These are phyloP conservation scores for Dioscorea cayenensis DNA, from an alignment of 116 monocot species.

Conservation along the genomic window DNA sequence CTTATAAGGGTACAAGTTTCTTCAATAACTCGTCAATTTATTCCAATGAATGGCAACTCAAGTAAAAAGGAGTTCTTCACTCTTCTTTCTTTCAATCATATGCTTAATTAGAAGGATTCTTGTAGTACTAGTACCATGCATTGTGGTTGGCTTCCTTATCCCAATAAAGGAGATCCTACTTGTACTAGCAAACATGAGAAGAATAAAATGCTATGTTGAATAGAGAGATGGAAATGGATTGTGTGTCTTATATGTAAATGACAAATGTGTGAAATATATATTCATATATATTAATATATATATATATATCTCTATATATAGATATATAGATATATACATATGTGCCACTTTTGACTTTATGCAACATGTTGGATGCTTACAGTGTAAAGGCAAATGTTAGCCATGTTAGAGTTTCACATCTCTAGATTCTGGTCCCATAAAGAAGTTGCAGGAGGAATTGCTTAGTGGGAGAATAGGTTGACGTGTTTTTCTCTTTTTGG, in stretches of 20 bases:
- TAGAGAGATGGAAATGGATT: no score
- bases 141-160: not conserved
- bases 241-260: not conserved
- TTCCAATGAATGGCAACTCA: no score
- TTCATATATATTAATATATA: no score
- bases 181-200: not conserved
- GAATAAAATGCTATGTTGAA: not conserved
- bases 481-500: constrained; percentile 22
- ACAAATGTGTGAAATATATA: constrained; percentile 21
- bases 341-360: constrained; percentile 29
- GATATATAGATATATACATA: no score
- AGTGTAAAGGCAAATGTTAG: constrained; percentile 17
- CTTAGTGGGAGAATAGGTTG: constrained; percentile 33
- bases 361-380: constrained; percentile 26
- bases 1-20: no score
- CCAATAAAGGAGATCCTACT: not conserved
- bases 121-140: no score
- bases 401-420: constrained; percentile 24
- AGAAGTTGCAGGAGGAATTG: constrained; percentile 42
- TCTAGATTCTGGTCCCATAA: constrained; percentile 38
- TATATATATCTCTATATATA: no score
- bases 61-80: no score
- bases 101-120: not conserved
- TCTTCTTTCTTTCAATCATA: not conserved
- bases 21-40: no score